phyloP scores from a whole-genome alignment of 768 basidiomycete species.

The Fibroporia radiculosa region DNA sequence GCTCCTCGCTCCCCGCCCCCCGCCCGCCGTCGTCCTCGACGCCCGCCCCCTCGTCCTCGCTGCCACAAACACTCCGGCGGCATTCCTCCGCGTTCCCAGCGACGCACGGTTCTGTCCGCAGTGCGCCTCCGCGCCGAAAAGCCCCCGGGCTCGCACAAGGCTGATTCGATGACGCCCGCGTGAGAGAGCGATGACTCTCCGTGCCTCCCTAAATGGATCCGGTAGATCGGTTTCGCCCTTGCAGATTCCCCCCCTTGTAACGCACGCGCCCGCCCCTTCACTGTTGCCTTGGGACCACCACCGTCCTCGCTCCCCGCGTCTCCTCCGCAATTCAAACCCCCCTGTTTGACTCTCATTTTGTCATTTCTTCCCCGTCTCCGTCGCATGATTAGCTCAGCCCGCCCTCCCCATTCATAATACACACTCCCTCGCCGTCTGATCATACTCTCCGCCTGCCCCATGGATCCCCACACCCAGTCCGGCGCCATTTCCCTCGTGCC shows the following conservation, averaged over 20 bases:
- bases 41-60: no score
- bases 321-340: neutral
- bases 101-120: no score
- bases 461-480: neutral
- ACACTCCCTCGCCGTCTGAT: no score
- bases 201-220: neutral
- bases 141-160: no score
- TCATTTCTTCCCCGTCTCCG: neutral
- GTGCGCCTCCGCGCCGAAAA: no score
- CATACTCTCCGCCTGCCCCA: no score
- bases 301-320: neutral
- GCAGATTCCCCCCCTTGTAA: constrained; percentile 3
- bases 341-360: neutral
- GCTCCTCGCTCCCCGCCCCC: no score
- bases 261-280: constrained; percentile 1
- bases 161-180: constrained; percentile 1
- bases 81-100: no score
- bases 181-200: constrained; percentile 1
- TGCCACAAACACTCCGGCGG: no score
- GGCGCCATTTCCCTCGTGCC: neutral
- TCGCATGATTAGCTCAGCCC: neutral
- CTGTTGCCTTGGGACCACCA: constrained; percentile 1
- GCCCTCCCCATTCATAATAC: neutral
- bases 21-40: no score
- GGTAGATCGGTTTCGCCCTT: constrained; percentile 7